Base-by-base conservation (phyloP, 1,284 basidiomycete species). In the Ganoderma lucidum region DNA sequence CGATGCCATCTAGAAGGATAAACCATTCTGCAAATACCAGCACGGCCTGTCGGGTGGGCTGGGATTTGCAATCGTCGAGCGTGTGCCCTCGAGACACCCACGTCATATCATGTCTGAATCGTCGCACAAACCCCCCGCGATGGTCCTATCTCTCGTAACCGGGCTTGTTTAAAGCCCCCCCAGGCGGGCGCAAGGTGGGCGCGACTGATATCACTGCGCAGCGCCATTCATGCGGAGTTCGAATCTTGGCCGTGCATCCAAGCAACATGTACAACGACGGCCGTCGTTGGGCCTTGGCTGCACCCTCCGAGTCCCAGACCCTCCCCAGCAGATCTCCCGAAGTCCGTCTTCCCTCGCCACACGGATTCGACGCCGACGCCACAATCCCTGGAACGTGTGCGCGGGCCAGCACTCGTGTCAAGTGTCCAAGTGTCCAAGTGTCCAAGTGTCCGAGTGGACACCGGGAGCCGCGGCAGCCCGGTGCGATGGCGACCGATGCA, bases 311-410 rank as follows among this genome's bases (percentile, higher is more conserved):
- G 9, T 10, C 39, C 39, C 39, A n/a, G n/a, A 41, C 10, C 39
- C 12, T 23, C 23, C 39, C 39, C 39, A 41, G 39, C 39, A 35
- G 35, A 35, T 35, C 35, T 35, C 35, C 1, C 35, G 35, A 35
- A 35, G 35, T 9, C 39, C 8, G 2, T 14, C 39, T 41, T 41
- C 39, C 10, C 58, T 23, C 58, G 58, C n/a, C 39, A 23, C 23
- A 60, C 58, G 35, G 56, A 39, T 17, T 39, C 35, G 19, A 35
- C 35, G 56, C 35, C n/a, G 35, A 37, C 56, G 56, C 56, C 35
- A 61, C 59, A 41, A 28, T 61, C 59, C 59, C 59, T 61, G 23
- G 59, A 61, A 42, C 59, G 59, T 61, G 59, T 42, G 14, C 15
- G 23, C 2, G 9, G 28, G 41, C 59, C 23, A n/a, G 14, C 14